Percentiles rank a stretch among this genome's conserved stretches.
Evolutionary conservation across 768 basidiomycete species (phyloP).

Genomic region (Gloeophyllum trabeum): DNA sequence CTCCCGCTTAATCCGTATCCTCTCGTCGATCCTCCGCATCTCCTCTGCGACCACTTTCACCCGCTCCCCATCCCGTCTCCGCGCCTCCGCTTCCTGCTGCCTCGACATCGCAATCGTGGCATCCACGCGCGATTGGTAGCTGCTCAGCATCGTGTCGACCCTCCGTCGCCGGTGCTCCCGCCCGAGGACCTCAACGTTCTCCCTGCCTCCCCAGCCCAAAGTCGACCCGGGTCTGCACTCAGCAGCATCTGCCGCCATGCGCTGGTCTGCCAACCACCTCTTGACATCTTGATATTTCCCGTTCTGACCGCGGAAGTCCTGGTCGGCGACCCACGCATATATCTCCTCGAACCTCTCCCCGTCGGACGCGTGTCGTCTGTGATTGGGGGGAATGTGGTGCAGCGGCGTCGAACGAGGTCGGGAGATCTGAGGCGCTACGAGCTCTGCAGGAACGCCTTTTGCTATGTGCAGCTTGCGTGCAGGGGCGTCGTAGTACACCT

Average conservation of each 20-base stretch:
- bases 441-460: too few relatives aligned
- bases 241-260: background rate
- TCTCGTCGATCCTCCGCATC: conserved; percentile 4
- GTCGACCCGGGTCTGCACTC: too few relatives aligned
- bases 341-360: background rate
- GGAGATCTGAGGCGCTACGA: too few relatives aligned
- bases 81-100: background rate
- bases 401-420: too few relatives aligned
- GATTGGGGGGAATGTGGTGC: too few relatives aligned
- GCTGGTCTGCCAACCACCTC: background rate
- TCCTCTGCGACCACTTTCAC: conserved; percentile 13
- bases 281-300: background rate
- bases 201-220: too few relatives aligned
- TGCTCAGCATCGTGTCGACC: background rate
- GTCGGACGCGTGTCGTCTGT: too few relatives aligned
- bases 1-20: conserved; percentile 2
- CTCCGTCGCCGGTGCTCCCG: background rate
- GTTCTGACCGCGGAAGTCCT: background rate
- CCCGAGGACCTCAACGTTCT: too few relatives aligned
- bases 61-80: conserved; percentile 9
- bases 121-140: background rate
- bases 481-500: too few relatives aligned
- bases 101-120: background rate
- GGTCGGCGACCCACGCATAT: background rate
- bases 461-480: too few relatives aligned